phyloP scores from a whole-genome alignment of 2,329 filamentous ascomycete species.

The Colletotrichum sp. region DNA sequence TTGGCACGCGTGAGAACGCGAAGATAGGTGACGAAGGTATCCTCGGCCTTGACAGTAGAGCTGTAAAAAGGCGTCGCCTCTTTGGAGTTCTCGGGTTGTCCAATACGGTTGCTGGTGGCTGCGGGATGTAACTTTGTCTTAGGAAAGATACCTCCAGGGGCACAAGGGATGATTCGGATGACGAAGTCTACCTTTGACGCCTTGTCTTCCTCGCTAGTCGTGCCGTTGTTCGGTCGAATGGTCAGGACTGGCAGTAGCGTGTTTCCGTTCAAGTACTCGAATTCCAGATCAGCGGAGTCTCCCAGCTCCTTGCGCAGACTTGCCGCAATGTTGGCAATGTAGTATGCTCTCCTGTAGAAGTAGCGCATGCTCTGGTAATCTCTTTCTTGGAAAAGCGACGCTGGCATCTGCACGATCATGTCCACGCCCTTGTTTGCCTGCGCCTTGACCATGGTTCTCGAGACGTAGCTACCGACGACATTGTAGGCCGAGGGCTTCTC shows the following conservation, averaged over 20 bases:
- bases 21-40: slow-evolving; percentile 75
- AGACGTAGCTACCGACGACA: slow-evolving; percentile 85
- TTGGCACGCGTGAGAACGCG: slow-evolving; percentile 74
- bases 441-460: slow-evolving; percentile 74
- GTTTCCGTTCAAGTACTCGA: slow-evolving; percentile 75
- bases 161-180: slow-evolving; percentile 80
- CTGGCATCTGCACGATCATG: slow-evolving; percentile 86
- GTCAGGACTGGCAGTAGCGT: slow-evolving; percentile 73
- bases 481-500: slow-evolving; percentile 79
- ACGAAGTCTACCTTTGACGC: slow-evolving; percentile 48
- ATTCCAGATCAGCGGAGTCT: slow-evolving; percentile 62
- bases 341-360: slow-evolving; percentile 94
- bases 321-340: slow-evolving; percentile 80
- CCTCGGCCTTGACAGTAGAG: slow-evolving; percentile 80
- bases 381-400: slow-evolving; percentile 84
- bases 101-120: slow-evolving; percentile 72
- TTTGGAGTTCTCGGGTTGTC: slow-evolving; percentile 48
- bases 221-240: slow-evolving; percentile 38
- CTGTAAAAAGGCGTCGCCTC: slow-evolving; percentile 80
- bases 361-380: slow-evolving; percentile 93
- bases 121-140: slow-evolving; percentile 72
- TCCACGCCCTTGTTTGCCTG: slow-evolving; percentile 70
- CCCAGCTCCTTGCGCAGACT: slow-evolving; percentile 66
- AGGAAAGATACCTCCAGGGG: slow-evolving; percentile 73
- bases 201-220: slow-evolving; percentile 23